A percentile compares a stretch with the other conserved stretches of the same genome.
phyloP scores from a whole-genome alignment of 148 eudicot species.

The Silene uniflora region DNA sequence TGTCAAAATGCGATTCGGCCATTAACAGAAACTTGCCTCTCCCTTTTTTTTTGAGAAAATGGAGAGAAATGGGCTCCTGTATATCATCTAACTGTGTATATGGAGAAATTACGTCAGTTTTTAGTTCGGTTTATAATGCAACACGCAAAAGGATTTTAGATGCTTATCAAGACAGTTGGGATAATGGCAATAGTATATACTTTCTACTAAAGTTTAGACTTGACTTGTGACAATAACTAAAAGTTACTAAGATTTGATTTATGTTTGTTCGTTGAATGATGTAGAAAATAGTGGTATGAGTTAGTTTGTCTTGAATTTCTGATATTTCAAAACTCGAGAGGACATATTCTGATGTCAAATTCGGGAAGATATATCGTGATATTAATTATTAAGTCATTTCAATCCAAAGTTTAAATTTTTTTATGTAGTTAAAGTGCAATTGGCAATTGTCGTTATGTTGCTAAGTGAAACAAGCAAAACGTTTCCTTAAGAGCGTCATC shows the following conservation, averaged over 20 bases:
- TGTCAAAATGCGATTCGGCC: too few relatives aligned
- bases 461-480: too few relatives aligned
- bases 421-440: too few relatives aligned
- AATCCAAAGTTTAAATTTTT: too few relatives aligned
- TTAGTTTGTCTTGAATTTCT: not conserved
- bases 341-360: too few relatives aligned
- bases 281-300: not conserved
- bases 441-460: too few relatives aligned
- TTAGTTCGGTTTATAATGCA: not conserved
- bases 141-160: not conserved
- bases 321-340: not conserved
- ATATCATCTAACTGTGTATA: not conserved
- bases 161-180: not conserved
- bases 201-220: not conserved
- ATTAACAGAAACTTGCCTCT: too few relatives aligned
- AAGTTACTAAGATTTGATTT: not conserved
- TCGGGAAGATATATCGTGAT: not conserved
- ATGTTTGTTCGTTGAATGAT: not conserved
- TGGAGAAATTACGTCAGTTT: not conserved
- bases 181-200: not conserved
- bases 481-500: too few relatives aligned
- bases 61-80: too few relatives aligned
- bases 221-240: too few relatives aligned
- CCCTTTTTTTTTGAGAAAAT: too few relatives aligned
- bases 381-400: too few relatives aligned